A percentile compares a stretch with the other conserved stretches of the same genome.
Evolutionary conservation across 257 asterid genomes (phyloP).

Genomic region (Handroanthus guayacan): DNA sequence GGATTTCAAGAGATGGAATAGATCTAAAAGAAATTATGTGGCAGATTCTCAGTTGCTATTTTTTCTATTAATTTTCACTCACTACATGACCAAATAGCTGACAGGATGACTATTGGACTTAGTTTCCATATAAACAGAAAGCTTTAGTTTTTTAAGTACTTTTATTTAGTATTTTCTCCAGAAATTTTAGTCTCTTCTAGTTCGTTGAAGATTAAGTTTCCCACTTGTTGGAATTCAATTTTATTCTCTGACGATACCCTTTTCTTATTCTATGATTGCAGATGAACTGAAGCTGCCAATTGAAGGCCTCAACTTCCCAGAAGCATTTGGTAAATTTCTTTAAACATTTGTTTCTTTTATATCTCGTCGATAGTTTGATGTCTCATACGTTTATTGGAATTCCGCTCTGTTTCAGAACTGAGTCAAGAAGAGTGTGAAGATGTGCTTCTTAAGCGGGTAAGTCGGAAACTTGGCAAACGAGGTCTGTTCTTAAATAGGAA

Average conservation of each 20-base stretch:
- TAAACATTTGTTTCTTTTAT: not conserved
- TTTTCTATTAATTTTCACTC: not conserved
- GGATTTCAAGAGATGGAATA: not conserved
- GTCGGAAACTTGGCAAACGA: not conserved
- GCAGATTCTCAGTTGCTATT: not conserved
- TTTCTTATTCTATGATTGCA: constrained; percentile 37
- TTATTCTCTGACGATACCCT: not conserved
- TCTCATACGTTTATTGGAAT: not conserved
- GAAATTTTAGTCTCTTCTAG: not conserved
- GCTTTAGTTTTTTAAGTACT: not conserved
- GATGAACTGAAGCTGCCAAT: constrained; percentile 80
- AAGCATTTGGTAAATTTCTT: constrained; percentile 70
- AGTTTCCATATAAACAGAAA: too few species aligned
- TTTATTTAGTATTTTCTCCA: not conserved
- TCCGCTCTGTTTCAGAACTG: constrained; percentile 58
- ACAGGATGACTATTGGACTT: not conserved
- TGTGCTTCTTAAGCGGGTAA: constrained; percentile 78
- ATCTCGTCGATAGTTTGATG: not conserved
- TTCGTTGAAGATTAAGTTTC: not conserved
- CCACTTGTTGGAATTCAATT: not conserved
- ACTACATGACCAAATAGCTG: not conserved
- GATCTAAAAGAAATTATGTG: not conserved
- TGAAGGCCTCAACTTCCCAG: constrained; percentile 62
- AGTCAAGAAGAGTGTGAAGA: constrained; percentile 80
- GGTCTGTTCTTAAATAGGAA: not conserved